phyloP scores from a whole-genome alignment of 805 yeast genomes.

The Saturnispora serradocipensis region DNA sequence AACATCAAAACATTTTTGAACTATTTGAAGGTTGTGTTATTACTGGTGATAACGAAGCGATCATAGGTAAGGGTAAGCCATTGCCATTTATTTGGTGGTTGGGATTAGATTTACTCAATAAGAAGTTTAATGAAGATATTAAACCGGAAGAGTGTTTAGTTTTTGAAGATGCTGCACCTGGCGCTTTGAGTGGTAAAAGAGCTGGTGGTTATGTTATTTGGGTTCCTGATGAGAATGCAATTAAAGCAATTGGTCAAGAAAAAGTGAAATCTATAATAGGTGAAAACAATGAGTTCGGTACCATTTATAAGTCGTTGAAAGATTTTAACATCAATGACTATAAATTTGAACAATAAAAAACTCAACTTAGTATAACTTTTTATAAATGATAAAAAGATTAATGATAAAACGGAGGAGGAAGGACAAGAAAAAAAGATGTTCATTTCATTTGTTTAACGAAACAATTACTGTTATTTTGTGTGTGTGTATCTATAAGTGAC shows the following conservation, averaged over 20 bases:
- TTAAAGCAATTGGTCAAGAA: conserved; percentile 41
- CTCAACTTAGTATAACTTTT: not conserved
- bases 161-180: conserved; percentile 94
- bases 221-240: conserved; percentile 83
- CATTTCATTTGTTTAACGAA: not conserved
- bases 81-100: conserved; percentile 85
- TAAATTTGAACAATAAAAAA: conserved; percentile 27
- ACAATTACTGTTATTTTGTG: not conserved
- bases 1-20: conserved; percentile 48
- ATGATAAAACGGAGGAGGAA: not conserved
- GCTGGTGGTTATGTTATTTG: conserved; percentile 86
- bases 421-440: not conserved
- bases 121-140: conserved; percentile 38
- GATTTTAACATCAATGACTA: conserved; percentile 44
- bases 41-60: conserved; percentile 81
- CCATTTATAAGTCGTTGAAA: conserved; percentile 40
- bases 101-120: conserved; percentile 65
- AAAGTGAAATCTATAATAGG: conserved; percentile 39
- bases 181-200: conserved; percentile 73
- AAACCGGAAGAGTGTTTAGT: conserved; percentile 72
- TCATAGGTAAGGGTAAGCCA: conserved; percentile 87
- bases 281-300: conserved; percentile 38
- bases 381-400: not conserved
- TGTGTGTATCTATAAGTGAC: not conserved
- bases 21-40: conserved; percentile 58